phyloP scores from a whole-genome alignment of 345 rosid species.

The Geranium rotundifolium region DNA sequence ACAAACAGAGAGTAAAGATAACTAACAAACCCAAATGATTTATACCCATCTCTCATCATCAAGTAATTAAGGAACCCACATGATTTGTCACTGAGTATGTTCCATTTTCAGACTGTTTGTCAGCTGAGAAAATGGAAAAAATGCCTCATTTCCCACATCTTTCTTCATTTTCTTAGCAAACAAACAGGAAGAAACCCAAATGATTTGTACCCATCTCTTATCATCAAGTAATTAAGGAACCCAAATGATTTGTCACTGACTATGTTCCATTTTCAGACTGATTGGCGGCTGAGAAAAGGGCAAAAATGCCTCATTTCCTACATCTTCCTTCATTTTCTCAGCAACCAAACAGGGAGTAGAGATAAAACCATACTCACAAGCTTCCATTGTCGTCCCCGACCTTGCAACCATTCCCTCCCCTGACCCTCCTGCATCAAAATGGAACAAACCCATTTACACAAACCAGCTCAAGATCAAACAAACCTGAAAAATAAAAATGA shows the following conservation, averaged over 20 bases:
- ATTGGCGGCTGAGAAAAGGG: constrained; percentile 11
- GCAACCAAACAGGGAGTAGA: constrained; percentile 1
- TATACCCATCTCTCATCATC: background rate
- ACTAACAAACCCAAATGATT: too few relatives aligned
- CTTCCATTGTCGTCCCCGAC: too few relatives aligned
- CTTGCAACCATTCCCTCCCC: too few relatives aligned
- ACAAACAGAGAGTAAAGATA: too few relatives aligned
- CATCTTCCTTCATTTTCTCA: background rate
- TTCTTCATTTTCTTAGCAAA: too few relatives aligned
- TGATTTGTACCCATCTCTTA: constrained; percentile 2
- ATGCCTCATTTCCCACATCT: background rate
- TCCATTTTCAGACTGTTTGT: background rate
- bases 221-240: background rate
- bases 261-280: constrained; percentile 4
- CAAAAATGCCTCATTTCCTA: too few relatives aligned
- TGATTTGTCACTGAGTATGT: too few relatives aligned
- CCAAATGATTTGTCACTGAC: background rate
- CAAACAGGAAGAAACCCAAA: too few relatives aligned
- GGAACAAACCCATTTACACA: constrained; percentile 2
- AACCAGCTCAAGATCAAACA: too few relatives aligned
- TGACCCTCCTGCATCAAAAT: too few relatives aligned
- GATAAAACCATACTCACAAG: too few relatives aligned
- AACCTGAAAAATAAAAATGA: background rate
- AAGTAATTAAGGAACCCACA: background rate
- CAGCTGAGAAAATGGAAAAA: background rate